Base-by-base conservation (phyloP, 1,139 yeast genomes). In the Pichia sp. region DNA sequence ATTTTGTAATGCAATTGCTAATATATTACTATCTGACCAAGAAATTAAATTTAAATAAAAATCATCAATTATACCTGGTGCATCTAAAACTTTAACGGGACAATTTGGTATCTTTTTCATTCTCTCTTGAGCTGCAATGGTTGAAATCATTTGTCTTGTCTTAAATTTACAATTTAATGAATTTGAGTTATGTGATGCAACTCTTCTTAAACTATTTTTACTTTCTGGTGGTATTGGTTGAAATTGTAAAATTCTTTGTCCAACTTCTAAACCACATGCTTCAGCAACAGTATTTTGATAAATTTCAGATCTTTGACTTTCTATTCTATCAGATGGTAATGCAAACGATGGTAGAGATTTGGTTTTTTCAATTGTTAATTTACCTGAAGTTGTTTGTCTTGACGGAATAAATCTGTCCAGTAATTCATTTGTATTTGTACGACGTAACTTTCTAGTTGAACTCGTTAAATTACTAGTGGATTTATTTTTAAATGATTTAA, bases 11-110 rank as follows among this genome's bases (percentile, higher is more conserved):
- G 96, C 98, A 62, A 94, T 86, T 1, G 97, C 97, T 41, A 94
- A 73, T 49, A 84, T 73, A 65, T 92, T 89, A 35, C 82, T 80
- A 60, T 73, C 72, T 3, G 97, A 89, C 98, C 98, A 92, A 53
- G 92, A 82, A 51, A 92, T 69, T 47, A 92, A 71, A 64, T 89
- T 90, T 49, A 90, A 74, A 65, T 92, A 92, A 66, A 89, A 94
- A 68, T 92, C 98, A 65, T 92, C 97, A 36, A 85, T 78, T 50
- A 90, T 75, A 0, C 96, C 97, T 0, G 98, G 99, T 0, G 98
- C 98, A 68, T 92, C 99, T 43, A 92, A 73, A 1, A 92, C 96
- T 56, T 96, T 76, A 58, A 88, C 96, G 0, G 98, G 97, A 18
- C 89, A 88, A 0, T 88, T 80, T 11, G 95, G 89, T 41, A 92